A percentile compares a stretch with the other conserved stretches of the same genome.
Evolutionary conservation across 2,329 filamentous ascomycete species (phyloP).

Genomic region (Colletotrichum sp.): DNA sequence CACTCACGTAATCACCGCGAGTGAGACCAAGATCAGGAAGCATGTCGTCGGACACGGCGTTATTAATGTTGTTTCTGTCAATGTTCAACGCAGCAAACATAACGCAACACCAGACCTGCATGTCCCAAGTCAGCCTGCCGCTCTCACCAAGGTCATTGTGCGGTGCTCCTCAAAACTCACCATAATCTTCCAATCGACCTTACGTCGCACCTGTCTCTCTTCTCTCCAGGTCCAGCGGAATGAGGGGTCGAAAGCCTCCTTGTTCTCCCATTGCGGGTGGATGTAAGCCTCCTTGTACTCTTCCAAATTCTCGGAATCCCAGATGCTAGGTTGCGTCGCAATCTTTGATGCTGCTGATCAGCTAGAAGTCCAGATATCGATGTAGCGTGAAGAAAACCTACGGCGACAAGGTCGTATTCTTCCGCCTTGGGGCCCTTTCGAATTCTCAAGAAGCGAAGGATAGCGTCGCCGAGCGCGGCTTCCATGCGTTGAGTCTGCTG

Average conservation of each 20-base stretch:
- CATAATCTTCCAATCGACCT: conserved; percentile 39
- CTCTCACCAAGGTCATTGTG: background rate
- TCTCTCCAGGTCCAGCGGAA: conserved; percentile 38
- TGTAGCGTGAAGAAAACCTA: background rate
- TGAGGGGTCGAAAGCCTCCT: conserved; percentile 32
- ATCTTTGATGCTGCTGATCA: conserved; percentile 22
- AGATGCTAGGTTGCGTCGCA: conserved; percentile 40
- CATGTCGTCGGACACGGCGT: conserved; percentile 29
- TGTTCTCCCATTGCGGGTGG: conserved; percentile 41
- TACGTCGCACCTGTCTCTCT: conserved; percentile 30
- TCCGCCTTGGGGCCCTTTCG: conserved; percentile 32
- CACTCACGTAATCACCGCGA: conserved; percentile 31
- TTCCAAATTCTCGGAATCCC: conserved; percentile 39
- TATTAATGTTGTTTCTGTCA: conserved; percentile 27
- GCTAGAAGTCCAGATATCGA: accelerated
- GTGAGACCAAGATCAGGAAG: conserved; percentile 46
- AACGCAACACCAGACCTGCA: conserved; percentile 31
- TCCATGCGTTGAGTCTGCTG: conserved; percentile 32
- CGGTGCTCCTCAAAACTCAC: conserved; percentile 9
- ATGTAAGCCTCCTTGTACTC: conserved; percentile 38
- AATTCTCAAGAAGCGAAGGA: conserved; percentile 36
- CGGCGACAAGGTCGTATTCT: conserved; percentile 32
- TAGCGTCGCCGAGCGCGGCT: conserved; percentile 32
- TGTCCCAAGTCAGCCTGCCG: conserved; percentile 14
- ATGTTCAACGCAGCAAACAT: conserved; percentile 29